Evolutionary conservation across 495 filamentous ascomycete species (phyloP).

Genomic region (Penicillium verhagenii): DNA sequence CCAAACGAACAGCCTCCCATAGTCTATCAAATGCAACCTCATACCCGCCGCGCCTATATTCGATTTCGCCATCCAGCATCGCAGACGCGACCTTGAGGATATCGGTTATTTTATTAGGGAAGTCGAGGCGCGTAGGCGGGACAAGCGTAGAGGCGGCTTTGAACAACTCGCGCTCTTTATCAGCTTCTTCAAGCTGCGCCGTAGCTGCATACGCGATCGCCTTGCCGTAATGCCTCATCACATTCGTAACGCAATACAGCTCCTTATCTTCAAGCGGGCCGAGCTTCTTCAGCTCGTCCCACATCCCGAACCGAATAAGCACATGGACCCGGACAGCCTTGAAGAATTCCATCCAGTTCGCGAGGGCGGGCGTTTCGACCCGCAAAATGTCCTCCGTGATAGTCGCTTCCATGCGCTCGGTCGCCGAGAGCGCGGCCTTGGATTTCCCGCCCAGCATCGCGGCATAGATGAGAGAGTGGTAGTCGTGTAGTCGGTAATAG

Average conservation of each 20-base stretch:
- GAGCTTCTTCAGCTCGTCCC: conserved; percentile 56
- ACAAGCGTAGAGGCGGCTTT: conserved; percentile 44
- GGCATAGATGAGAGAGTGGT: conserved; percentile 67
- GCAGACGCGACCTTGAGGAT: conserved; percentile 57
- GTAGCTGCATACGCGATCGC: conserved; percentile 61
- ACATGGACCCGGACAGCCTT: conserved; percentile 61
- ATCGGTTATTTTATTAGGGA: conserved; percentile 62
- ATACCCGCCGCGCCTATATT: conserved; percentile 58
- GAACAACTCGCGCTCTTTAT: conserved; percentile 46
- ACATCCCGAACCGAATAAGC: conserved; percentile 63
- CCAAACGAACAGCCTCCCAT: conserved; percentile 48
- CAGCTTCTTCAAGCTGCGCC: conserved; percentile 45
- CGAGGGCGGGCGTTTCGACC: conserved; percentile 64
- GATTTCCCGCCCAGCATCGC: conserved; percentile 68
- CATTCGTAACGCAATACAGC: conserved; percentile 62
- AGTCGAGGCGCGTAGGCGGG: conserved; percentile 54
- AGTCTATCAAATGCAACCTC: conserved; percentile 56
- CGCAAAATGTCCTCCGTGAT: conserved; percentile 60
- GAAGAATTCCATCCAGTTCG: conserved; percentile 70
- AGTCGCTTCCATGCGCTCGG: conserved; percentile 46
- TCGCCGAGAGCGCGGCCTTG: conserved; percentile 55
- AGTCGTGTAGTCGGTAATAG: conserved; percentile 64
- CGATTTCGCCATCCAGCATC: conserved; percentile 71
- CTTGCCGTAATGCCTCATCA: conserved; percentile 65
- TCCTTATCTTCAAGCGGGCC: conserved; percentile 47